phyloP scores from a whole-genome alignment of 495 filamentous ascomycete species.

The Trichoderma parareesei region DNA sequence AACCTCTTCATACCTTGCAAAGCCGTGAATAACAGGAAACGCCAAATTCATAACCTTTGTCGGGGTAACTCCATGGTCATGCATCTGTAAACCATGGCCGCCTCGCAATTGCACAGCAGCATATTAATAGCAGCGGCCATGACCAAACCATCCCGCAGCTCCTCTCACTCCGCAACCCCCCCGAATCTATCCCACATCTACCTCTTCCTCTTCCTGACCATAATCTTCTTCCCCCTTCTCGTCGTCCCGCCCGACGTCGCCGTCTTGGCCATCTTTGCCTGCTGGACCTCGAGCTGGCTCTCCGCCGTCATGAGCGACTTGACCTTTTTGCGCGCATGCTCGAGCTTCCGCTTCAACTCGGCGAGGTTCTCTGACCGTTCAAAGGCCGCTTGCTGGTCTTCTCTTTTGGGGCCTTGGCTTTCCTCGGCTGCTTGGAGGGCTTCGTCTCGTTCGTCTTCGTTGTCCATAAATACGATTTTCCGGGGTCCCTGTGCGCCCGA shows the following conservation, averaged over 20 bases:
- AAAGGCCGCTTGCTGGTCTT: slow-evolving; percentile 27
- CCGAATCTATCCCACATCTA: slow-evolving; percentile 28
- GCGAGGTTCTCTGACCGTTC: slow-evolving; percentile 39
- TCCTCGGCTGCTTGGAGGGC: slow-evolving; percentile 31
- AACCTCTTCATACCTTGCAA: too few relatives aligned
- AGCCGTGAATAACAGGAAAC: too few relatives aligned
- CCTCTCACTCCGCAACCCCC: neutral
- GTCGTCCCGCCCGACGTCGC: slow-evolving; percentile 65
- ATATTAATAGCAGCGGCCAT: slow-evolving; percentile 11
- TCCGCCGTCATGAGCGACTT: slow-evolving; percentile 64
- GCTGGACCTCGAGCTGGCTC: slow-evolving; percentile 61
- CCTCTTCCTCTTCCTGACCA: slow-evolving; percentile 72
- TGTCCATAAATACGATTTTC: slow-evolving; percentile 40
- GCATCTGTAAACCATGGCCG: neutral
- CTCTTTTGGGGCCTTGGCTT: slow-evolving; percentile 30
- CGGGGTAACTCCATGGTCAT: neutral
- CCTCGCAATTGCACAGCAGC: slow-evolving; percentile 10
- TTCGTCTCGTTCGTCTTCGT: slow-evolving; percentile 25
- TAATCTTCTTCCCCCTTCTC: slow-evolving; percentile 75
- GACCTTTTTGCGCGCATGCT: slow-evolving; percentile 59
- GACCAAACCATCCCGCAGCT: slow-evolving; percentile 12
- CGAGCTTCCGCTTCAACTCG: slow-evolving; percentile 43
- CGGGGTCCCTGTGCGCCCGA: slow-evolving; percentile 18
- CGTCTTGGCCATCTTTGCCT: slow-evolving; percentile 59
- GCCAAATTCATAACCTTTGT: neutral